Conservation (phyloP, 2,329 filamentous ascomycete species). For the Corynespora cassiicola region DNA sequence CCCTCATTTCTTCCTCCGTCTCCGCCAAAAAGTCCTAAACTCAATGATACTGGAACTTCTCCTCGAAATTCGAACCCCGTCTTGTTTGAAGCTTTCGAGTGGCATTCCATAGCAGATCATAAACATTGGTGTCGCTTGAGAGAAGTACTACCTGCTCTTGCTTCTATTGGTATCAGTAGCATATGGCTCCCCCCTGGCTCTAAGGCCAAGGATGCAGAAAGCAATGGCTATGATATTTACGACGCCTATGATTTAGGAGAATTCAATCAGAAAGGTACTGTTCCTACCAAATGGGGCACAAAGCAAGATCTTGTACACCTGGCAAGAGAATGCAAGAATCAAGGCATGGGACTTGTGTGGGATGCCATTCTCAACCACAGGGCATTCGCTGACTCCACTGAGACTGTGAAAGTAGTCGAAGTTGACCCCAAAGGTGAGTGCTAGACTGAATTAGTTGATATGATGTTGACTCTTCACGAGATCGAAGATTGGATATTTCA, state of each 20-base stretch:
- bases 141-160: constrained; percentile 57
- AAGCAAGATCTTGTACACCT: constrained; percentile 64
- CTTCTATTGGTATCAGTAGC: constrained; percentile 59
- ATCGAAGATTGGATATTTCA: constrained; percentile 60
- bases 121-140: constrained; percentile 64
- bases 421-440: constrained; percentile 54
- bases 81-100: constrained; percentile 72
- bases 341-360: constrained; percentile 65
- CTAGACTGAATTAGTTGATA: too few relatives aligned
- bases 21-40: constrained; percentile 5
- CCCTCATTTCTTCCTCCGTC: constrained; percentile 2
- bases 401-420: constrained; percentile 65
- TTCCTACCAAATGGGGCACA: constrained; percentile 70
- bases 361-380: constrained; percentile 75
- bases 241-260: constrained; percentile 74
- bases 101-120: constrained; percentile 66
- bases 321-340: constrained; percentile 53
- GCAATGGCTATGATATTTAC: constrained; percentile 66
- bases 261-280: constrained; percentile 70
- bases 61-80: constrained; percentile 25
- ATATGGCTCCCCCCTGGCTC: constrained; percentile 71
- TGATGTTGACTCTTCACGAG: constrained; percentile 23
- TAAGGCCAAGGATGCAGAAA: constrained; percentile 65
- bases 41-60: background rate
- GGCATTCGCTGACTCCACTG: constrained; percentile 67